Base-by-base conservation (phyloP, 805 yeast genomes). In the Brettanomyces sp. region DNA sequence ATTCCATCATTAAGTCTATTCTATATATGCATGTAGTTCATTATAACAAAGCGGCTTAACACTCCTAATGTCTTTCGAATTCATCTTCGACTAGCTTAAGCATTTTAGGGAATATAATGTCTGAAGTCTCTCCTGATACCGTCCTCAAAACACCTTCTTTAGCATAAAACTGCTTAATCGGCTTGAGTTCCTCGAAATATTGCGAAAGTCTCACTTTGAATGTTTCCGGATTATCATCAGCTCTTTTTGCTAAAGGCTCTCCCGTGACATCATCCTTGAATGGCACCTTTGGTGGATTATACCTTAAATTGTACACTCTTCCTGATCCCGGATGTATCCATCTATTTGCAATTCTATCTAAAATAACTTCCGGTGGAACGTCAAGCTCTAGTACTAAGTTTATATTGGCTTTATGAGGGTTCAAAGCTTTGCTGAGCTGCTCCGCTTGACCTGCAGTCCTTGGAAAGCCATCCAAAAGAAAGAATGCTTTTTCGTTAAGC, bases 391-490 rank as follows among this genome's bases (percentile, higher is more conserved):
- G 85, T n/a, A 89, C 95, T 49, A 84, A 59, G 55, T 87, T 88
- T 46, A 90, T 59, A 12, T 65, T 58, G 1, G 82, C 63, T 3
- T 66, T 53, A 33, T 63, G 48, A 8, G 62, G 53, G 1, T 46
- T 50, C 46, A 83, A 65, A 5, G 68, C 68, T 13, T 56, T 52
- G 45, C 79, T 78, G 36, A 88, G 65, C 8, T 70, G 73, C 36
- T 61, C 57, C 0, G 96, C 96, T 64, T 90, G 98, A 3, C 64
- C 65, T 18, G 67, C 58, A 0, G 93, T 91, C 50, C 98, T 70
- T 4, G 98, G 98, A 57, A 89, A 91, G 39, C 98, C 98, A 61
- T 90, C 98, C 42, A 91, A 68, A 30, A 90, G 67, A 86, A 95
- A 90, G 5, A 79, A 66, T 1, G 79, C 52, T 1, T 63, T 45